Base-by-base conservation (phyloP, 2,329 filamentous ascomycete genomes). In the Trichothecium roseum region DNA sequence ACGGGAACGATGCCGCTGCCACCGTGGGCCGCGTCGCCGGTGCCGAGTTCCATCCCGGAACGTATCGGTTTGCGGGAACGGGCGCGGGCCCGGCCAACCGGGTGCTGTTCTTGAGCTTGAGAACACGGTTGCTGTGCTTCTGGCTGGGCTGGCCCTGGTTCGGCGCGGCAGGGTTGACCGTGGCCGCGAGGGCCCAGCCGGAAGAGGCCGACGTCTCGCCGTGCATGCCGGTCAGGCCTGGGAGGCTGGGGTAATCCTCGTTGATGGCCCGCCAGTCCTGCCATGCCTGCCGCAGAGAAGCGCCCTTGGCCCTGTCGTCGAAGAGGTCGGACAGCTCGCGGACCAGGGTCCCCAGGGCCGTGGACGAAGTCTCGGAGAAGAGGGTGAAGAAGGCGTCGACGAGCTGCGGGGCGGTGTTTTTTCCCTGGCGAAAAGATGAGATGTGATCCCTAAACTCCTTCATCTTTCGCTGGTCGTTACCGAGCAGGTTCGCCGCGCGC, bases 241-340 rank as follows among this genome's bases (percentile, higher is more conserved):
- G 88, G 1, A 96, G 66, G 2, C 84, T 85, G 1, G 89, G 89
- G 47, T 95, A 96, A 54, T 95, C 88, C 57, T 95, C 88, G 45
- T 94, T 93, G 60, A 94, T 91, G 27, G 87, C 87, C 32, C 85
- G 84, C 85, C 89, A 95, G 58, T 94, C 84, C 47, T 86, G 85
- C 87, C 89, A 95, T 2, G 88, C 85, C 48, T 81, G 81, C 18
- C 87, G 73, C 3, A 98, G 63, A 1, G 66, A 69, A 35, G 81
- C 78, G 2, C 77, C 77, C 53, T 94, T 94, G 14, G 57, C 54
- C 34, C 81, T 71, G 46, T 93, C 81, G 47, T 98, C 89, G 48
- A 91, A 96, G 9, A 98, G 76, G 35, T 96, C 89, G 5, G 89
- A 84, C 3, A 95, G 73, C 53, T 98, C 91, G 41, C 89, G 84